Base-by-base conservation (phyloP, 2,329 filamentous ascomycete genomes). In the Zymoseptoria passerinii region DNA sequence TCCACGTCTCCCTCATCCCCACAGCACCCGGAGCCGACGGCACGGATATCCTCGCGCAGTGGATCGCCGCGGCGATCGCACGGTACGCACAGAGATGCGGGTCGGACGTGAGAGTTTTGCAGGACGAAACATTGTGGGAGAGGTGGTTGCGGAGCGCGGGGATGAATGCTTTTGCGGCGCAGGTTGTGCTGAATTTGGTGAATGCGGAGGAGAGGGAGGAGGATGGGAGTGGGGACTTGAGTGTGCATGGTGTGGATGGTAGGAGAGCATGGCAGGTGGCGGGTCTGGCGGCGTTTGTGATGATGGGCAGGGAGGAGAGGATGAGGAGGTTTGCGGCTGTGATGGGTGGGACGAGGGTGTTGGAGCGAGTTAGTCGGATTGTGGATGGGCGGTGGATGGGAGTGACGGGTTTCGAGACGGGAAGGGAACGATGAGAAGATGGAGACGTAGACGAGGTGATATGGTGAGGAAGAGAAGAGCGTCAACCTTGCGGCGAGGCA, bases 101-200 rank as follows among this genome's bases (percentile, higher is more conserved):
- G 48, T 28, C 48, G 16, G 19, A 4, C 3, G 44, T 63, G 6
- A n/a, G 58, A 64, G 55, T 71, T 66, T 28, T 68, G 13, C 56
- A 59, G 48, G 80, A 83, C 0, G 86, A 89, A 71, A 85, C 84
- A 0, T 70, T 76, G 28, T 88, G 84, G 84, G 88, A 91, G 69
- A 51, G 83, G 8, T 87, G 88, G 61, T 75, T 92, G 23, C 78
- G 87, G 13, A 76, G 78, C 23, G 79, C 80, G 1, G 88, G 88
- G 0, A 71, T 90, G 68, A 91, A 92, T 70, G 80, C 82, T 0
- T 90, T 83, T 68, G 87, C 87, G 2, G 88, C 88, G 2, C 87
- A 90, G 68, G 76, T 77, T 8, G 75, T 90, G 1, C 72, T 89
- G 35, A 74, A 73, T 0, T 69, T 71, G n/a, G 58, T 84, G 10